phyloP scores from a whole-genome alignment of 129 eudicot genomes.

The Silybum marianum region DNA sequence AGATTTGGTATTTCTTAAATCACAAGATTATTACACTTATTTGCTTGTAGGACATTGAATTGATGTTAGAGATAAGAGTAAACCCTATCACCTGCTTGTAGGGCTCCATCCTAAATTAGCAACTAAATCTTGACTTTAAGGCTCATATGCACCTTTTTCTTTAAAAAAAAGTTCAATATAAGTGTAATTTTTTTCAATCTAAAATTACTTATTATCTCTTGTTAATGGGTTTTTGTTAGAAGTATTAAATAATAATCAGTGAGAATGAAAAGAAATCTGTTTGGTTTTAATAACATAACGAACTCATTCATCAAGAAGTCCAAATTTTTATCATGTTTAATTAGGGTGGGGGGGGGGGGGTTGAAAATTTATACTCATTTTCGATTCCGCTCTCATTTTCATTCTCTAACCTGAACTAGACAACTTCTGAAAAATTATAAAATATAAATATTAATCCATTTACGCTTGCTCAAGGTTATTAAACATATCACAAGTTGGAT shows the following conservation, averaged over 20 bases:
- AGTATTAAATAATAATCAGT: too few relatives aligned
- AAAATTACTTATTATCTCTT: too few relatives aligned
- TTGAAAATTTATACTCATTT: too few relatives aligned
- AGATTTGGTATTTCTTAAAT: not conserved
- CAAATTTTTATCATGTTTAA: too few relatives aligned
- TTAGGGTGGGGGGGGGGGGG: too few relatives aligned
- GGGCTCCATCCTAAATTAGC: conserved; percentile 1
- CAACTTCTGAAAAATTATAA: not conserved
- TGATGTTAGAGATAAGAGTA: not conserved
- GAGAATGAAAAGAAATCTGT: too few relatives aligned
- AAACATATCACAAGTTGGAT: not conserved
- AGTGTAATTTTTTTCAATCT: not conserved
- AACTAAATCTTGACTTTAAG: not conserved
- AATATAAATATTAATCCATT: not conserved
- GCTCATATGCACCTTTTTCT: not conserved
- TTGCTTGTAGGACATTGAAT: conserved; percentile 4
- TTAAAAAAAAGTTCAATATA: not conserved
- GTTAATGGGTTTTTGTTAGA: not conserved
- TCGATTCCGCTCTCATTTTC: too few relatives aligned
- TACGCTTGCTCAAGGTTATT: not conserved
- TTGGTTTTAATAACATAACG: too few relatives aligned
- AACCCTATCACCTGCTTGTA: not conserved
- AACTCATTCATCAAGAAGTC: too few relatives aligned
- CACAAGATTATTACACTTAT: not conserved
- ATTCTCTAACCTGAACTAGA: too few relatives aligned